phyloP scores from a whole-genome alignment of 805 yeast genomes.

The Ogataea henricii region DNA sequence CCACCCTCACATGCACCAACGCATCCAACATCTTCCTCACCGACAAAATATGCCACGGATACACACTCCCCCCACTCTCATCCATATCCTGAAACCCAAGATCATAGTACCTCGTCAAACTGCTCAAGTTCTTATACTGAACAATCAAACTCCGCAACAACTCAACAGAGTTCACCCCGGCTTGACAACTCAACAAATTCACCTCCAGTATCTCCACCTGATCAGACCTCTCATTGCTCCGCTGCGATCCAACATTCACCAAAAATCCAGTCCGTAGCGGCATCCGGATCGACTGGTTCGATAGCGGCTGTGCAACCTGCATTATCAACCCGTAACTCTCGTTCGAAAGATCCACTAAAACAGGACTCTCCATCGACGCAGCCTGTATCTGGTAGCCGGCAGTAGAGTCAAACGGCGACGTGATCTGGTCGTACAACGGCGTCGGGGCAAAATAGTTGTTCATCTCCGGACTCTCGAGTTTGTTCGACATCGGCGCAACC shows the following conservation, averaged over 20 bases:
- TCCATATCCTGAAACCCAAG: constrained; percentile 35
- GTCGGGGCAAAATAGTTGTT: constrained; percentile 23
- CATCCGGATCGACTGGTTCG: constrained; percentile 68
- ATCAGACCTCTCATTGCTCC: constrained; percentile 5
- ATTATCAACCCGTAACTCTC: constrained; percentile 61
- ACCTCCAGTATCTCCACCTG: constrained; percentile 51
- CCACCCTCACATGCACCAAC: constrained; percentile 59
- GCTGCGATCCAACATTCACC: constrained; percentile 36
- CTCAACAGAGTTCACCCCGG: constrained; percentile 56
- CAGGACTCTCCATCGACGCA: constrained; percentile 18
- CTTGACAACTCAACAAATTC: constrained; percentile 72
- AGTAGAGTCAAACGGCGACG: constrained; percentile 30
- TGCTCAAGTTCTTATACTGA: constrained; percentile 56
- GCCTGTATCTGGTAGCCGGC: constrained; percentile 1
- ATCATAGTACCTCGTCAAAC: constrained; percentile 39
- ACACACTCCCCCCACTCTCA: constrained; percentile 36
- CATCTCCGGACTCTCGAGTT: constrained; percentile 33
- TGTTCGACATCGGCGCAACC: constrained; percentile 8
- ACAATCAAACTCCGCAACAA: constrained; percentile 56
- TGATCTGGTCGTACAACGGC: constrained; percentile 30
- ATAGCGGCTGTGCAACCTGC: constrained; percentile 61
- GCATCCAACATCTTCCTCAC: constrained; percentile 63
- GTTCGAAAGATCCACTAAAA: constrained; percentile 49
- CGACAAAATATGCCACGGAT: constrained; percentile 76
- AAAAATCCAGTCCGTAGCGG: constrained; percentile 74